Evolutionary conservation across 179 eudicot species (phyloP).

Genomic region (Silene coronaria): DNA sequence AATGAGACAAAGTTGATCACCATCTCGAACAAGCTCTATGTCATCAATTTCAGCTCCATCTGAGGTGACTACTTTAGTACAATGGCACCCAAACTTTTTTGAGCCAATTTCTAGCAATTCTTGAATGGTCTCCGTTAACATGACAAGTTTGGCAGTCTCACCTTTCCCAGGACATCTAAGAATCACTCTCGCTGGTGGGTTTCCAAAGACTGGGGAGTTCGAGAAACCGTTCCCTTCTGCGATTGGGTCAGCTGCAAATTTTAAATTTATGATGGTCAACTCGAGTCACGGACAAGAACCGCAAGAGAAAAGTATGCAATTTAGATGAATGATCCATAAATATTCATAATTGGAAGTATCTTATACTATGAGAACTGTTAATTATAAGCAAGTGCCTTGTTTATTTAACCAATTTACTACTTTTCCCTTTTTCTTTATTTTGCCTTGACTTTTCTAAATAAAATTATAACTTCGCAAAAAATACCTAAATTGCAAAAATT

Average conservation of each 20-base stretch:
- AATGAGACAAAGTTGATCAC: slow-evolving; percentile 57
- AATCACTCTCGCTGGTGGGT: slow-evolving; percentile 39
- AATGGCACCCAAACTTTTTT: slow-evolving; percentile 42
- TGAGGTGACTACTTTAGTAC: slow-evolving; percentile 36
- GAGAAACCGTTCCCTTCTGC: slow-evolving; percentile 20
- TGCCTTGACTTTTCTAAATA: not conserved
- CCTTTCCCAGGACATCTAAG: slow-evolving; percentile 43
- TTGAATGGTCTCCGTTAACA: slow-evolving; percentile 48
- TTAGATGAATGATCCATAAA: not conserved
- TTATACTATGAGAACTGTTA: not conserved
- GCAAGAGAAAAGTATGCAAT: not conserved
- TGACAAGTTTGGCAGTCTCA: slow-evolving; percentile 34
- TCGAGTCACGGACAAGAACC: not conserved
- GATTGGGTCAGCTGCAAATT: slow-evolving; percentile 27
- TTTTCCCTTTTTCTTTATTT: not conserved
- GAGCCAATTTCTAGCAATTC: slow-evolving; percentile 51
- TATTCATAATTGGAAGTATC: not conserved
- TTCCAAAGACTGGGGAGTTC: slow-evolving; percentile 20
- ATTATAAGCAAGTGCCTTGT: not conserved
- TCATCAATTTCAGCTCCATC: slow-evolving; percentile 67
- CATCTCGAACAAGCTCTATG: slow-evolving; percentile 55
- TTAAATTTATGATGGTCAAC: not conserved
- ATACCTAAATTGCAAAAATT: not conserved
- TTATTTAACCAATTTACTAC: not conserved
- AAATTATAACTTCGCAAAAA: too few relatives aligned